Base-by-base conservation (phyloP, 177 flowering plant genomes). In the Tripterygium wilfordii region DNA sequence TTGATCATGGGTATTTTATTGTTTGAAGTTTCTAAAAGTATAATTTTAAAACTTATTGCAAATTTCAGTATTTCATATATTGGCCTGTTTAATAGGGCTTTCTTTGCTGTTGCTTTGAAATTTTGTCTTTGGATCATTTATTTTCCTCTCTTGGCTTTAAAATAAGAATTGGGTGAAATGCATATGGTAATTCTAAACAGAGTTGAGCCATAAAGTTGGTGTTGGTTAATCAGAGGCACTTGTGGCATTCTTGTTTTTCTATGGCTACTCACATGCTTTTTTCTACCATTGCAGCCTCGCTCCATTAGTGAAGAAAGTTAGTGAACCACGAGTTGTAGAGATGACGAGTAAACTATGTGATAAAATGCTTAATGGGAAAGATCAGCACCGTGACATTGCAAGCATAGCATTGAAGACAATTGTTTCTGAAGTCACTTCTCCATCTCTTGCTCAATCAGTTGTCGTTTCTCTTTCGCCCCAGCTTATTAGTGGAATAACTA, bases 381-480 rank as follows among this genome's bases (percentile, higher is more conserved):
- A 89, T 49, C 96, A 84, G 50, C 78, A 89, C 65, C 95, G 95
- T 24, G 99, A 94, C 48, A 76, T 74, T 66, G 87, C 97, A 17
- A 84, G 92, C 65, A 94, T 94, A 56, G 99, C 99, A 48, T 56
- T 94, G 72, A 94, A 89, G 81, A 89, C 96, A 18, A 77, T 94
- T 58, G 68, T 87, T 58, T 56, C 92, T 42, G 96, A 94, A 77
- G 74, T 89, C 57, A 70, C 72, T 26, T 40, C 73, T 4, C 45
- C 71, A n/a, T 51, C 85, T 43, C 79, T 70, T 61, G 90, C 89
- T 25, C 82, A 81, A 56, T 64, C 78, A 43, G 62, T 94, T 61
- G 74, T 87, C 55, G 64, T 66, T 29, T 67, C 90, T 45, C 72
- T 87, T 21, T 56, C 79, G 30, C 92, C 92, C 21, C 76, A 83